A percentile compares a stretch with the other conserved stretches of the same genome.
These are phyloP conservation scores for Akanthomyces dipterigenus DNA, from an alignment of 2,329 filamentous ascomycete genomes.

Conservation along the genomic window DNA sequence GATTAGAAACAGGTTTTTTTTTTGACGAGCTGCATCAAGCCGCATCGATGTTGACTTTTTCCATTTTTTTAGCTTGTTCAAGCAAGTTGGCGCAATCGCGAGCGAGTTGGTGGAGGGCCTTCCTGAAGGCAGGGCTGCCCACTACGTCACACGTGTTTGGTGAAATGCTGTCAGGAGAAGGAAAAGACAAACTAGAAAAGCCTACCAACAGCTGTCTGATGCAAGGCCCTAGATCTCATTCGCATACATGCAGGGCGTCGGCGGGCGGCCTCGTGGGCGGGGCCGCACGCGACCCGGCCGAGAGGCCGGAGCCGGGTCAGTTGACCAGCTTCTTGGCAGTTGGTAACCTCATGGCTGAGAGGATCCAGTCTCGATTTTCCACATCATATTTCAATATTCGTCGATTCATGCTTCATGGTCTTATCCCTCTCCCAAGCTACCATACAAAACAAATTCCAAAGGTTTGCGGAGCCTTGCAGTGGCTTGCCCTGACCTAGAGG, in stretches of 20 bases:
- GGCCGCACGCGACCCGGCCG: conserved; percentile 9
- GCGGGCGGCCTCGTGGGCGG: conserved; percentile 2
- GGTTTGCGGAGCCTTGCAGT: no score
- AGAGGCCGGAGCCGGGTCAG: not conserved
- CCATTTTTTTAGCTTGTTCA: not conserved
- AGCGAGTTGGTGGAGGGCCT: no score
- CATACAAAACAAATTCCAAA: no score
- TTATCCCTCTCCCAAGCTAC: no score
- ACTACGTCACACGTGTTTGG: not conserved
- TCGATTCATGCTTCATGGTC: no score
- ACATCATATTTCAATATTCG: no score
- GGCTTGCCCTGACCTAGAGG: no score
- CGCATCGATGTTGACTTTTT: not conserved
- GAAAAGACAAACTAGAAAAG: not conserved
- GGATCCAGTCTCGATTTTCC: no score
- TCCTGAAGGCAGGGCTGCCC: not conserved
- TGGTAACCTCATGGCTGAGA: not conserved
- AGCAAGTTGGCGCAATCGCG: no score
- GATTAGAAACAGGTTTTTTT: not conserved
- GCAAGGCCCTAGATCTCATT: not conserved
- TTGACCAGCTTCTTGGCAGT: not conserved
- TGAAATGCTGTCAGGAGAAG: not conserved
- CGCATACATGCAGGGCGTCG: not conserved
- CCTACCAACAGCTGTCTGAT: not conserved
- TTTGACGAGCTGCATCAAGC: not conserved